Evolutionary conservation across 192 early-diverging fungal genomes (phyloP).

Genomic region (Coemansia sp.): DNA sequence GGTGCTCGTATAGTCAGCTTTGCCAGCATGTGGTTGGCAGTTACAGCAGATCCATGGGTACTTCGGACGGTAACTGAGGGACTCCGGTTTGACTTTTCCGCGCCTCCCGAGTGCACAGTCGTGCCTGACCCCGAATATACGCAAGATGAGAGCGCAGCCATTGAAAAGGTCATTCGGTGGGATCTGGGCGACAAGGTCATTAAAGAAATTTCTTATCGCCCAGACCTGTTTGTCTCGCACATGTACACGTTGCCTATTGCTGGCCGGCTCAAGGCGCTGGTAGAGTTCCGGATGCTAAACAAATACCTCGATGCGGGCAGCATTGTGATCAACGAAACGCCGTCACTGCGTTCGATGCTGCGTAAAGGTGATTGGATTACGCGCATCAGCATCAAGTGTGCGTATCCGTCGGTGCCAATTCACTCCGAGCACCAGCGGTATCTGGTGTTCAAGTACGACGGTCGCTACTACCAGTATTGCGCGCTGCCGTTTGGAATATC

Average conservation of each 20-base stretch:
- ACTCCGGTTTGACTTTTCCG: slow-evolving; percentile 39
- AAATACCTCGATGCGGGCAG: slow-evolving; percentile 38
- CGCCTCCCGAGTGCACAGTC: slow-evolving; percentile 16
- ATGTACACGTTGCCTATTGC: slow-evolving; percentile 49
- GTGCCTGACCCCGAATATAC: slow-evolving; percentile 33
- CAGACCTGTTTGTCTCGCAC: slow-evolving; percentile 44
- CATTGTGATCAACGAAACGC: slow-evolving; percentile 25
- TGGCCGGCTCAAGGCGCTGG: slow-evolving; percentile 41
- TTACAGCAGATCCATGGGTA: slow-evolving; percentile 33
- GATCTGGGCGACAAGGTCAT: slow-evolving; percentile 52
- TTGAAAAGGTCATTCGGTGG: slow-evolving; percentile 52
- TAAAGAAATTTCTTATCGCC: slow-evolving; percentile 34
- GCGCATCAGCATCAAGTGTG: slow-evolving; percentile 50
- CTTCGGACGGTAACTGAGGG: slow-evolving; percentile 34
- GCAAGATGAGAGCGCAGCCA: slow-evolving; percentile 40
- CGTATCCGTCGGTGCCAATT: slow-evolving; percentile 51
- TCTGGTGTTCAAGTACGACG: slow-evolving; percentile 50
- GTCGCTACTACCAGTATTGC: slow-evolving; percentile 50
- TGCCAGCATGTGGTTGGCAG: slow-evolving; percentile 25
- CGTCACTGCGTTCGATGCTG: slow-evolving; percentile 37
- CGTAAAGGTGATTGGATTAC: slow-evolving; percentile 41
- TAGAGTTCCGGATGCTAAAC: slow-evolving; percentile 49
- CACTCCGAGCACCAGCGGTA: slow-evolving; percentile 39
- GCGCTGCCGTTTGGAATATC: slow-evolving; percentile 53
- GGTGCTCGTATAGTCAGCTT: slow-evolving; percentile 38